Evolutionary conservation across 257 asterid species (phyloP).

Genomic region (Plantago major): DNA sequence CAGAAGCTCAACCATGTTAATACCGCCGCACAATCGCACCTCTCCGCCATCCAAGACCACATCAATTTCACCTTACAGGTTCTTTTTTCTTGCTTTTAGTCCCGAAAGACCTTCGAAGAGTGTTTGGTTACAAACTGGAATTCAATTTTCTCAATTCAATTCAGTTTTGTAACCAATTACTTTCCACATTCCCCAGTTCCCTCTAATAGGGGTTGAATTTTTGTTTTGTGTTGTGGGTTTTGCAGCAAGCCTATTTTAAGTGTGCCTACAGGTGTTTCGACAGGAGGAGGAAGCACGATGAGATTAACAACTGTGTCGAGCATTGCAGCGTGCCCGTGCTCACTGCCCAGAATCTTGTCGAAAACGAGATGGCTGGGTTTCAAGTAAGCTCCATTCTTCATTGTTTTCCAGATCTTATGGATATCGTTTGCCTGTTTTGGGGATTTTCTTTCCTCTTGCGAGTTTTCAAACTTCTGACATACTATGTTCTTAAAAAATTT

Average conservation of each 20-base stretch:
- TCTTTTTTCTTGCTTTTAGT: background rate
- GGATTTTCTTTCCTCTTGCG: too few relatives aligned
- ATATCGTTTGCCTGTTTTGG: too few relatives aligned
- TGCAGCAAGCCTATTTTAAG: conserved; percentile 89
- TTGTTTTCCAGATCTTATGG: too few relatives aligned
- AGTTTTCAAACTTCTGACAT: too few relatives aligned
- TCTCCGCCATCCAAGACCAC: conserved; percentile 78
- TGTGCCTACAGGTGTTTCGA: conserved; percentile 95
- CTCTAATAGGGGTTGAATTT: background rate
- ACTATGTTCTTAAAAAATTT: too few relatives aligned
- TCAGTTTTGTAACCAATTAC: too few relatives aligned
- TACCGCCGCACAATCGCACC: conserved; percentile 72
- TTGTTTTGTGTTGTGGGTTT: background rate
- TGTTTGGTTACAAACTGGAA: too few relatives aligned
- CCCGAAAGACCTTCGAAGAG: background rate
- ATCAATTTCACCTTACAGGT: conserved; percentile 94
- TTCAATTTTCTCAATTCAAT: too few relatives aligned
- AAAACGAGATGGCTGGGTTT: conserved; percentile 79
- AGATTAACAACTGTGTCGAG: conserved; percentile 83
- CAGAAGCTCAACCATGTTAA: conserved; percentile 83
- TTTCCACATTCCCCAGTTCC: background rate
- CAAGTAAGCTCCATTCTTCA: too few relatives aligned
- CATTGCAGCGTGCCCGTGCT: conserved; percentile 79
- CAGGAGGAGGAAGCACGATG: conserved; percentile 58
- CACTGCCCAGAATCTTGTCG: conserved; percentile 79